A percentile compares a stretch with the other conserved stretches of the same genome.
Evolutionary conservation across 345 rosid genomes (phyloP).

Genomic region (Citrus inodora): DNA sequence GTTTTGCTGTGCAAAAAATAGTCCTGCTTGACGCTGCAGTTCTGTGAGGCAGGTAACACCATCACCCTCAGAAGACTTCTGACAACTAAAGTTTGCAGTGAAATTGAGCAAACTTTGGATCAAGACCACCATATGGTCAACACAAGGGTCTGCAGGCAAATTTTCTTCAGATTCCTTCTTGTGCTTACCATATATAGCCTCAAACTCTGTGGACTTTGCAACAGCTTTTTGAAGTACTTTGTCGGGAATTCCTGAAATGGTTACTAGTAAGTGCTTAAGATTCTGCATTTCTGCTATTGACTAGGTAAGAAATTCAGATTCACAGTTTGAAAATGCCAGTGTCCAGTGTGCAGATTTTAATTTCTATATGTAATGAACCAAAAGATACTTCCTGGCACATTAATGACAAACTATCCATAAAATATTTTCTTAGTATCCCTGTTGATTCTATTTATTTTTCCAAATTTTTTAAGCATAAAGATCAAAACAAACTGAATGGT

Average conservation of each 20-base stretch:
- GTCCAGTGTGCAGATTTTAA: background rate
- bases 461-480: background rate
- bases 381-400: background rate
- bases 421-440: background rate
- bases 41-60: slow-evolving; percentile 24
- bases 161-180: slow-evolving; percentile 17
- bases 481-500: background rate
- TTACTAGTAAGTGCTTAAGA: slow-evolving; percentile 6
- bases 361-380: background rate
- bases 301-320: background rate
- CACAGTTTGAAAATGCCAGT: background rate
- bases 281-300: background rate
- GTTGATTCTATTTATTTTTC: background rate
- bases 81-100: slow-evolving; percentile 6
- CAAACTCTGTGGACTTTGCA: slow-evolving; percentile 67
- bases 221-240: slow-evolving; percentile 63
- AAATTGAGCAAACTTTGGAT: slow-evolving; percentile 38
- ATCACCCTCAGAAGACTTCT: slow-evolving; percentile 15
- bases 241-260: slow-evolving; percentile 67
- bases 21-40: slow-evolving; percentile 50
- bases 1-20: slow-evolving; percentile 29
- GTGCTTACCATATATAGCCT: slow-evolving; percentile 49
- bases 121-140: slow-evolving; percentile 23
- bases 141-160: slow-evolving; percentile 5
- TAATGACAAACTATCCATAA: background rate